These are phyloP conservation scores for Colletotrichum limetticola DNA, from an alignment of 2,329 filamentous ascomycete genomes.

Conservation along the genomic window DNA sequence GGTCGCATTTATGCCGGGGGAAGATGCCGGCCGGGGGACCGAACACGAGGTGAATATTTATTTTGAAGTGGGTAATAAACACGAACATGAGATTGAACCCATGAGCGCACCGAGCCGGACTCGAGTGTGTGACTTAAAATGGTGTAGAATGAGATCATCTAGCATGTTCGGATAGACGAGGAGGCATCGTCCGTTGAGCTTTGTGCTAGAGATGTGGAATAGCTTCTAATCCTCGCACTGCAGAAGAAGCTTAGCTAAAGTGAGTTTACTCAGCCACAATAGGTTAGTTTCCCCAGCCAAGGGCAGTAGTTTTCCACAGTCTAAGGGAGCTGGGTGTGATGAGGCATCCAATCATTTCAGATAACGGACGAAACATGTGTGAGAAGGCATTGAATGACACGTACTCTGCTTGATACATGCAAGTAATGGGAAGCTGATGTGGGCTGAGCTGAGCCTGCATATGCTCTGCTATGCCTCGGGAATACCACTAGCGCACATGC, in stretches of 20 bases:
- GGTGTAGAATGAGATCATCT: not conserved
- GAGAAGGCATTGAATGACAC: not conserved
- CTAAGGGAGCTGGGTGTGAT: not conserved
- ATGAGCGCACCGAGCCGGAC: not conserved
- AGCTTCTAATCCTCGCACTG: not conserved
- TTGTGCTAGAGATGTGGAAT: too few relatives aligned
- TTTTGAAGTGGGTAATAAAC: not conserved
- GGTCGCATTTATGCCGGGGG: not conserved
- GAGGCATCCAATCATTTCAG: not conserved
- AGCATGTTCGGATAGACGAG: not conserved
- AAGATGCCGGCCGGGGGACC: not conserved
- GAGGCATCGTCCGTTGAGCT: not conserved
- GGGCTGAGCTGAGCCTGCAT: too few relatives aligned
- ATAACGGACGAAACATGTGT: not conserved
- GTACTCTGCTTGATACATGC: not conserved
- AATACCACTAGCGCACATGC: conserved; percentile 8
- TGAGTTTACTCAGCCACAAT: not conserved
- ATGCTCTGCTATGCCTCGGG: conserved; percentile 9
- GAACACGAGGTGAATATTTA: conserved; percentile 10
- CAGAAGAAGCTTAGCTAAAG: not conserved
- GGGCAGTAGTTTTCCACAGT: not conserved
- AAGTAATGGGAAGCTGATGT: not conserved
- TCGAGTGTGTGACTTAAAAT: not conserved
- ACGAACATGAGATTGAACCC: not conserved
- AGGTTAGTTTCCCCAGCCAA: not conserved